Percentiles rank a stretch among this genome's conserved stretches.
Evolutionary conservation across 2,329 filamentous ascomycete genomes (phyloP).

Genomic region (Waltergamsia citrina): DNA sequence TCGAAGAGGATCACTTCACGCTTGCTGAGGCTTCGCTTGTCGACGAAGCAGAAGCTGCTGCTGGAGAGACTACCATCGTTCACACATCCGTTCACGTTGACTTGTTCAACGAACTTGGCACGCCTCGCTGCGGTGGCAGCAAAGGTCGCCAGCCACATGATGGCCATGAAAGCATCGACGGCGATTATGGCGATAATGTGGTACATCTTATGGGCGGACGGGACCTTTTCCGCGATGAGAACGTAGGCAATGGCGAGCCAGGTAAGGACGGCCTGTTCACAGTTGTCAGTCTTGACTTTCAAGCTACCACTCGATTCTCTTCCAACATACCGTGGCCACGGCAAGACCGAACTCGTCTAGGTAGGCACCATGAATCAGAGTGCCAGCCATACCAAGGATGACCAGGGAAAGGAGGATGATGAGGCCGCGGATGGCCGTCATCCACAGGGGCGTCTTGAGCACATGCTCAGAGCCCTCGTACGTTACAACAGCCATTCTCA

Average conservation of each 20-base stretch:
- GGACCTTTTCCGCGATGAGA: conserved; percentile 28
- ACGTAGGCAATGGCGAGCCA: conserved; percentile 33
- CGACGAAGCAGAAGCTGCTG: conserved; percentile 28
- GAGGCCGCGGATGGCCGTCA: conserved; percentile 27
- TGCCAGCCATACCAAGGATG: conserved; percentile 30
- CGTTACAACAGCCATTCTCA: no score
- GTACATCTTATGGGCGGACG: conserved; percentile 23
- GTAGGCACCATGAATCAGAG: conserved; percentile 29
- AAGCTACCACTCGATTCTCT: no score
- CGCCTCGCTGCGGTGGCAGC: conserved; percentile 29
- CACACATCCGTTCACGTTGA: conserved; percentile 18
- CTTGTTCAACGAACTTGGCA: conserved; percentile 21
- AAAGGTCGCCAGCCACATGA: conserved; percentile 38
- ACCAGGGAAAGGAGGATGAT: conserved; percentile 32
- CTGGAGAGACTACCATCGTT: conserved; percentile 28
- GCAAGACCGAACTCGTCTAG: conserved; percentile 28
- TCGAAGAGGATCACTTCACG: conserved; percentile 21
- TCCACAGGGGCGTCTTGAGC: conserved; percentile 31
- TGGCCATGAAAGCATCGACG: conserved; percentile 31
- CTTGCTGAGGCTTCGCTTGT: no score
- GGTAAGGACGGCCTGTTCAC: conserved; percentile 23
- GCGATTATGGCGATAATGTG: conserved; percentile 33
- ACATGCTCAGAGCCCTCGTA: conserved; percentile 12
- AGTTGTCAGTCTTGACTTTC: conserved; percentile 5
- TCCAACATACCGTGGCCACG: conserved; percentile 27